A percentile compares a stretch with the other conserved stretches of the same genome.
Evolutionary conservation across 192 early-diverging fungal genomes (phyloP).

Genomic region (Gonapodya sp.): DNA sequence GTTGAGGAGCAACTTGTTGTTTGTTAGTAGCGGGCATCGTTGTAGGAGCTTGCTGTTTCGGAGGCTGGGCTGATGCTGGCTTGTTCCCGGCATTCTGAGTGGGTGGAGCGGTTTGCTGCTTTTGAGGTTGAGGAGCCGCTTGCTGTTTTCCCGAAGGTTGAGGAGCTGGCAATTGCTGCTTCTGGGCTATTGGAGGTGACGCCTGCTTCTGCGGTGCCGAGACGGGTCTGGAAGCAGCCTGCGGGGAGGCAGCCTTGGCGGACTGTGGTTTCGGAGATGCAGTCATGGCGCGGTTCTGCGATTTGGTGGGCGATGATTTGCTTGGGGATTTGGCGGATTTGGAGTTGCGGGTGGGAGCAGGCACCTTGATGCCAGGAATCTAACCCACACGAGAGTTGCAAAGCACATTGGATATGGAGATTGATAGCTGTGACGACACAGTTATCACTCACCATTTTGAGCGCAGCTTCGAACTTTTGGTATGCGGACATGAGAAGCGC

Average conservation of each 20-base stretch:
- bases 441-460: not conserved
- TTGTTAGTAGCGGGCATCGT: no score
- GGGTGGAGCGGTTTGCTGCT: not conserved
- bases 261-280: not conserved
- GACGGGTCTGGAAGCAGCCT: not conserved
- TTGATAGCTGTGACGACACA: no score
- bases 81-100: not conserved
- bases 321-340: not conserved
- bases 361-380: not conserved
- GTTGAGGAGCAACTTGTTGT: not conserved
- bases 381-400: no score
- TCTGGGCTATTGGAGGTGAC: not conserved
- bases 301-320: not conserved
- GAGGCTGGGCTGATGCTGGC: not conserved
- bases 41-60: not conserved
- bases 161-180: not conserved
- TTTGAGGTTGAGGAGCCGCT: not conserved
- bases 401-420: no score
- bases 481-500: not conserved
- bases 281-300: not conserved
- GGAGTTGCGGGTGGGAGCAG: not conserved
- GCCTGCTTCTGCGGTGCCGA: not conserved
- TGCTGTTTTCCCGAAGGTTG: not conserved
- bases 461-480: not conserved
- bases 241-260: not conserved